These are phyloP conservation scores for Scytalidium sp. DNA, from an alignment of 2,329 filamentous ascomycete genomes.

Conservation along the genomic window DNA sequence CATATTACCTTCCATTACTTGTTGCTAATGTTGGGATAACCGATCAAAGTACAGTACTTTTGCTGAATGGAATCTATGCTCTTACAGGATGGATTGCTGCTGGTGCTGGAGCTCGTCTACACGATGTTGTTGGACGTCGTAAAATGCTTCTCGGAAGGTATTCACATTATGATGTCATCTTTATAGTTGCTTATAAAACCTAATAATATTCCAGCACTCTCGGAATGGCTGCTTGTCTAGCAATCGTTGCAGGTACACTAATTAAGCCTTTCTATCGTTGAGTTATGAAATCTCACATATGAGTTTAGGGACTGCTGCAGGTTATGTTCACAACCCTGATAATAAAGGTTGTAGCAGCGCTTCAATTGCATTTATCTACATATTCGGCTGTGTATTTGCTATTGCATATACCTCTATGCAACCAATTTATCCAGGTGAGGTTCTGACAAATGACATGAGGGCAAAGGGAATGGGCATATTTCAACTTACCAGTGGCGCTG, in stretches of 20 bases:
- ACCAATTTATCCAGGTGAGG: slow-evolving; percentile 27
- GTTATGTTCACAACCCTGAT: slow-evolving; percentile 7
- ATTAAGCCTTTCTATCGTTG: not conserved
- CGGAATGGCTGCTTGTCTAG: slow-evolving; percentile 15
- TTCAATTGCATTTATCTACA: slow-evolving; percentile 23
- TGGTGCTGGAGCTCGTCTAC: slow-evolving; percentile 17
- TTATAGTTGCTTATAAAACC: not conserved
- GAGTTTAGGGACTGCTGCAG: slow-evolving; percentile 13
- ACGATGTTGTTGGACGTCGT: slow-evolving; percentile 23
- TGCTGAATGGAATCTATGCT: slow-evolving; percentile 19
- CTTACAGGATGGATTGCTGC: slow-evolving; percentile 21
- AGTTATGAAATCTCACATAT: not conserved
- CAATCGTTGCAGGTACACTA: slow-evolving; percentile 9
- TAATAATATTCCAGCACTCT: not conserved
- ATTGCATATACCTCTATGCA: slow-evolving; percentile 26
- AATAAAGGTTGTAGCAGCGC: slow-evolving; percentile 12
- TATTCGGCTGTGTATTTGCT: slow-evolving; percentile 23
- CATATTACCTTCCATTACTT: slow-evolving; percentile 21
- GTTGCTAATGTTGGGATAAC: slow-evolving; percentile 22
- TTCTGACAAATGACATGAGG: slow-evolving; percentile 34
- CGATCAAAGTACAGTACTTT: slow-evolving; percentile 19
- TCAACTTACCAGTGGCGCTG: slow-evolving; percentile 22
- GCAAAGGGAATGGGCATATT: slow-evolving; percentile 31
- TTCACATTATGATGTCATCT: slow-evolving; percentile 6
- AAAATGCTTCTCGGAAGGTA: slow-evolving; percentile 20